Conservation (phyloP, 495 filamentous ascomycete species). For the Parathielavia hyrcaniae region DNA sequence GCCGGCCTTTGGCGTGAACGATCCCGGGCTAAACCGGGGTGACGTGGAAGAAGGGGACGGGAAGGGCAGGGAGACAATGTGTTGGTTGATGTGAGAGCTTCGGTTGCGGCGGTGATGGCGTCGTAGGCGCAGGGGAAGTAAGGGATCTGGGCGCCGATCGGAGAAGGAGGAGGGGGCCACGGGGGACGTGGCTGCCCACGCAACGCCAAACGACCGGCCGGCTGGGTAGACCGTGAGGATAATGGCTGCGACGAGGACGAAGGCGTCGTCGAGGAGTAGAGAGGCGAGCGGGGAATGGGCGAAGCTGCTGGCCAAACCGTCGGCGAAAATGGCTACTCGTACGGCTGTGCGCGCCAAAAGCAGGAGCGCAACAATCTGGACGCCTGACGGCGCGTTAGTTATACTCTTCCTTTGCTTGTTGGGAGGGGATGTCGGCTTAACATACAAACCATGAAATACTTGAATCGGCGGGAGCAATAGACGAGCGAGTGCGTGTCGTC, state of each 20-base stretch:
- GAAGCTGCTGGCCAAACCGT: conserved; percentile 23
- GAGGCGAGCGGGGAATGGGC: conserved; percentile 28
- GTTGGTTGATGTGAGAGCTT: conserved; percentile 2
- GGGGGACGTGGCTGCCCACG: conserved; percentile 32
- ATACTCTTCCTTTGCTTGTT: not conserved
- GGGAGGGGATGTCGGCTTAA: not conserved
- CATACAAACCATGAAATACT: conserved; percentile 35
- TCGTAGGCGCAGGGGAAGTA: conserved; percentile 1
- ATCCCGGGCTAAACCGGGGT: conserved; percentile 11
- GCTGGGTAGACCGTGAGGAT: conserved; percentile 25
- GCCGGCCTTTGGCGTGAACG: not conserved
- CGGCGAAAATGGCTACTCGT: conserved; percentile 32
- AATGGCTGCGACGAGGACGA: conserved; percentile 32
- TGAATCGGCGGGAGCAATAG: conserved; percentile 35
- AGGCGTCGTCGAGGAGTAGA: conserved; percentile 36
- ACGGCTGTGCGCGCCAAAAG: conserved; percentile 34
- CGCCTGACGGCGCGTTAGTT: conserved; percentile 17
- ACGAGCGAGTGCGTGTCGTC: conserved; percentile 30
- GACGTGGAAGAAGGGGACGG: conserved; percentile 1
- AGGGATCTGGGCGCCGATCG: not conserved
- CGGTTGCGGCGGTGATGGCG: conserved; percentile 6
- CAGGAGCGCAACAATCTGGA: conserved; percentile 28
- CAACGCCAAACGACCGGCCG: conserved; percentile 26
- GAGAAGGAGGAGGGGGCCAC: conserved; percentile 9
- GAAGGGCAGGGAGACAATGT: conserved; percentile 14